These are phyloP conservation scores for Pythium myriotylum DNA, from an alignment of 352 stramenopile genomes.

Conservation along the genomic window DNA sequence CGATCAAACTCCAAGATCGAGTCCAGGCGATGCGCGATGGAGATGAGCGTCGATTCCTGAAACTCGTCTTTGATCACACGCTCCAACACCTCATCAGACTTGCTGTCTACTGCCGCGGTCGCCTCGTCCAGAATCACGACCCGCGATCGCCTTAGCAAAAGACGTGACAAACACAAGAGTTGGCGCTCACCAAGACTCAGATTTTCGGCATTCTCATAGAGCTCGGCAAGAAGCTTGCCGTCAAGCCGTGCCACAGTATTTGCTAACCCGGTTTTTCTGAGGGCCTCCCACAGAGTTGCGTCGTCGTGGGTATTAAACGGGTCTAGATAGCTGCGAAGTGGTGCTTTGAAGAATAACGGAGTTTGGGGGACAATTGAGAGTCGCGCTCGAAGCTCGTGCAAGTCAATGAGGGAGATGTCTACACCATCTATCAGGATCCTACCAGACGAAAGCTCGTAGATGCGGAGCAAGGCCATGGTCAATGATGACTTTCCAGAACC, in stretches of 20 bases:
- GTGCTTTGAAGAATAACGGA: conserved; percentile 26
- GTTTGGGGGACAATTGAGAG: conserved; percentile 29
- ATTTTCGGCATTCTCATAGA: conserved; percentile 75
- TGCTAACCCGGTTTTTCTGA: conserved; percentile 32
- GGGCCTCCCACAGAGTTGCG: conserved; percentile 59
- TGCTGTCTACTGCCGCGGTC: conserved; percentile 38
- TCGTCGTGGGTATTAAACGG: conserved; percentile 73
- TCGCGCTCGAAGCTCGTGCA: conserved; percentile 11
- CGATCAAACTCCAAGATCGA: conserved; percentile 91
- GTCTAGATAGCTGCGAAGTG: conserved; percentile 66
- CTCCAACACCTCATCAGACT: conserved; percentile 53
- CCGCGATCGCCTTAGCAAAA: conserved; percentile 31
- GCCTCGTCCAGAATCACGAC: conserved; percentile 46
- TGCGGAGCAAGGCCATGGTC: conserved; percentile 18
- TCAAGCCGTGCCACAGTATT: conserved; percentile 14
- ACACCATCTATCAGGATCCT: conserved; percentile 32
- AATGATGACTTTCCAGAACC: conserved; percentile 22
- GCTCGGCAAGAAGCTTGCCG: conserved; percentile 40
- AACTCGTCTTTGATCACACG: conserved; percentile 85
- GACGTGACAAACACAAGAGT: conserved; percentile 34
- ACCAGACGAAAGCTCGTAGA: conserved; percentile 17
- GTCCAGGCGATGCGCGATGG: conserved; percentile 91
- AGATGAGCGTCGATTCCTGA: conserved; percentile 84
- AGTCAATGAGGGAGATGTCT: conserved; percentile 25
- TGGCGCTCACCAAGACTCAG: conserved; percentile 65